These are phyloP conservation scores for Thelonectria blattea DNA, from an alignment of 2,329 filamentous ascomycete species.

Conservation along the genomic window DNA sequence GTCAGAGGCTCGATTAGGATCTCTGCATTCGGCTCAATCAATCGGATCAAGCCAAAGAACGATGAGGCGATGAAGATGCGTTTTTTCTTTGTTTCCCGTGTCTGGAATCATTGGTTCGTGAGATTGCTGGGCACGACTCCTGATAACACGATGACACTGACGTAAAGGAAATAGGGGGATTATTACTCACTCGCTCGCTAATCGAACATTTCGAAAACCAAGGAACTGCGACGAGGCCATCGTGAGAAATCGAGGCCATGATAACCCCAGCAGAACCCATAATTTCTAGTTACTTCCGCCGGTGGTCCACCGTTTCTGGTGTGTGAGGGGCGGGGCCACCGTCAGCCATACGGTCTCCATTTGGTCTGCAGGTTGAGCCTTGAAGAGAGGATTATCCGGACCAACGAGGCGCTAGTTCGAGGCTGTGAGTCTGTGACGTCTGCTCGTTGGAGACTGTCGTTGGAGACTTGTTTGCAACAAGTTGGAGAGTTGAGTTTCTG, in stretches of 20 bases:
- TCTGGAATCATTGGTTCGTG: background rate
- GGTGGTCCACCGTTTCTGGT: conserved; percentile 17
- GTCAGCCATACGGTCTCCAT: conserved; percentile 4
- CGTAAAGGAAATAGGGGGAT: background rate
- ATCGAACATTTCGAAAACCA: background rate
- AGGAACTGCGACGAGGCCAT: background rate
- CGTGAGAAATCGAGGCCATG: background rate
- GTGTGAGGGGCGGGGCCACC: conserved; percentile 1
- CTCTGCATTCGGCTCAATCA: conserved; percentile 1
- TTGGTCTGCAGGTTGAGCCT: background rate
- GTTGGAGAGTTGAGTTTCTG: background rate
- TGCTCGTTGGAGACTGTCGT: too few relatives aligned
- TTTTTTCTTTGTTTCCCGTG: background rate
- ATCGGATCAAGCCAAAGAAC: background rate
- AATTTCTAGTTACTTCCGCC: conserved; percentile 5
- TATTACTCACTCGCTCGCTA: background rate
- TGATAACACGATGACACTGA: conserved; percentile 2
- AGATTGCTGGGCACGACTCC: too few relatives aligned
- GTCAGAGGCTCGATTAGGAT: conserved; percentile 19
- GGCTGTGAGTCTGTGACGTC: conserved; percentile 20
- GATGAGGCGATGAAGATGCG: background rate
- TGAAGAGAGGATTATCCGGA: background rate
- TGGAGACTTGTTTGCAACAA: too few relatives aligned
- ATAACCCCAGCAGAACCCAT: background rate
- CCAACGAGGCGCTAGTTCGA: background rate